Evolutionary conservation across 106 monocot species (phyloP), one percentile per base, ranked within the genome.

Genomic region (Allium cepa): DNA sequence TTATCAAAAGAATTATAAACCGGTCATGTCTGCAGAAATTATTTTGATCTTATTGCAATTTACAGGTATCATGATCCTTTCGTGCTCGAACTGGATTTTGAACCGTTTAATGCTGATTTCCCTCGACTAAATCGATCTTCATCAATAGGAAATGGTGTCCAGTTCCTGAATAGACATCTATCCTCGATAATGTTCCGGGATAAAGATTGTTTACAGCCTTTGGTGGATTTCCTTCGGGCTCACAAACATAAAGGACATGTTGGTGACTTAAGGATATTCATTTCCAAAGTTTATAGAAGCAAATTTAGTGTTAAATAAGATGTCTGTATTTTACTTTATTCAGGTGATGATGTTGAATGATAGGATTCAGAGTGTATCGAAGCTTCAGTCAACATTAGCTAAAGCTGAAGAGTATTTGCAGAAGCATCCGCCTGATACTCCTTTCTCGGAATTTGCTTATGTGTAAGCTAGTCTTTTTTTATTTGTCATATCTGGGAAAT

Each of bases 261-360:
- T 74, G 76, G 95, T 63, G 28, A 79, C 46, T 57, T 28, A 11
- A 12, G n/a, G 47, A 64, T 53, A 48, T 10, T 53, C 12, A 18
- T 8, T 63, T 26, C 27, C 60, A 15, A 47, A 63, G 63, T 12
- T 47, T 22, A 22, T 22, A 22, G 22, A 22, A 22, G 22, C 22
- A 22, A 22, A 22, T 22, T 22, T 22, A 22, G 22, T 22, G 22
- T 22, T 22, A 0, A 22, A 22, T 22, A 22, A 22, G 22, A 22
- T 22, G 22, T 22, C 22, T 22, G 49, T 71, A 7, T 22, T 67
- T 17, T 45, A 26, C 0, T 22, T 17, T 48, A 6, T 75, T 10
- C 73, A 94, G 94, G 80, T 85, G 61, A 68, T 94, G 90, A 94
- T 94, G 94, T 59, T 94, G 71, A 94, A 94, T 73, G 90, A 94